Base-by-base conservation (phyloP, 352 stramenopile genomes). In the Globisporangium rhizosaccharum region DNA sequence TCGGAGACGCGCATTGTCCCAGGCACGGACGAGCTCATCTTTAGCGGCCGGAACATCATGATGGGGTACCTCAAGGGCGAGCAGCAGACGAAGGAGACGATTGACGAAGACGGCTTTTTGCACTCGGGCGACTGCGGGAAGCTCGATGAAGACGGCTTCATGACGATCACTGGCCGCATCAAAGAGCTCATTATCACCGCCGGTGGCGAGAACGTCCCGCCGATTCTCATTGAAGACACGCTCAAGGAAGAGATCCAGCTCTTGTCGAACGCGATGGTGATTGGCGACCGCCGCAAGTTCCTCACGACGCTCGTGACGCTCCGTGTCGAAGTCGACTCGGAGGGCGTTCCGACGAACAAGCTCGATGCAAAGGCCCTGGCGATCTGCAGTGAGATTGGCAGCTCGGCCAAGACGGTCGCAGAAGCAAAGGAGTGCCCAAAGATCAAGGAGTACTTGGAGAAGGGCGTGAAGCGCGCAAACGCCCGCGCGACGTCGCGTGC, bases 161-260 rank as follows among this genome's bases (percentile, higher is more conserved):
- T 98, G 76, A 79, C 68, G 47, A 98, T 98, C 59, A 98, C 95
- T 17, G 95, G 95, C 20, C 90, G 95, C 57, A 98, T 98, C 75
- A 98, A 98, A 72, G 95, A 98, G 70, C 65, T 98, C 20, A 95
- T 98, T 56, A 90, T 97, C 61, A 98, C 93, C 44, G 94, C 95
- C n/a, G 95, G 95, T 65, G 95, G 95, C 36, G 95, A 98, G 67
- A 98, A 98, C 73, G 85, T 98, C 15, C 78, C 95, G 20, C 95
- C 95, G 49, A 88, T 97, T 7, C 73, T 95, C 42, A 90, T 98
- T 62, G 92, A 98, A 58, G 84, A 98, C 64, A 80, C 76, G 23
- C 66, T 98, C 30, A 98, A 98, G 75, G 76, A 90, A 45, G 80
- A 94, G 51, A 61, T 98, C 3, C 71, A 77, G 44, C 59, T 87